Evolutionary conservation across 2,329 filamentous ascomycete species (phyloP).

Genomic region (Pestalotiopsis sp.): DNA sequence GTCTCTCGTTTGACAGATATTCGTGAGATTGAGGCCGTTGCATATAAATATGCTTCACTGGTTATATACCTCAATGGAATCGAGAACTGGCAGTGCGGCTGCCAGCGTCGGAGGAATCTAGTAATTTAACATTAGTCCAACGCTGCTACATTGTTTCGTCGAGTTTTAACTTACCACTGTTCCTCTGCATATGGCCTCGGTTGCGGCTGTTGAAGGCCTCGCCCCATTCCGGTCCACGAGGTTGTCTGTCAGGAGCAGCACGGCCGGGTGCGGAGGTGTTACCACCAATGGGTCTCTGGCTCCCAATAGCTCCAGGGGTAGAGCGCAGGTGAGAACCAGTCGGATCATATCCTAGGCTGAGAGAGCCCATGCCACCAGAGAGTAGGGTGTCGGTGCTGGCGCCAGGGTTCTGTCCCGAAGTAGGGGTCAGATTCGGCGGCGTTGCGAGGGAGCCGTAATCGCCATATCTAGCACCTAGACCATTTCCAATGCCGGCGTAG

Average conservation of each 20-base stretch:
- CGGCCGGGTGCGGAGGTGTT: conserved; percentile 39
- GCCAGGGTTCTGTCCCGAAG: conserved; percentile 34
- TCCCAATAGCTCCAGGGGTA: conserved; percentile 65
- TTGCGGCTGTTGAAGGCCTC: conserved; percentile 54
- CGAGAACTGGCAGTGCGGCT: conserved; percentile 33
- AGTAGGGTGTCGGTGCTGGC: conserved; percentile 35
- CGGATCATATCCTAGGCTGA: conserved; percentile 57
- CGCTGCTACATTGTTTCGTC: background rate
- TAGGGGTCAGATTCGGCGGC: conserved; percentile 37
- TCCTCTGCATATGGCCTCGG: conserved; percentile 63
- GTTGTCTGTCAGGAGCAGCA: conserved; percentile 62
- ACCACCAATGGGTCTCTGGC: conserved; percentile 61
- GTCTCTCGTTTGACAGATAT: conserved; percentile 34
- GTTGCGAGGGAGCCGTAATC: conserved; percentile 35
- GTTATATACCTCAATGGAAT: conserved; percentile 29
- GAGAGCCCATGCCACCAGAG: conserved; percentile 39
- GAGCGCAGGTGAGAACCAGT: conserved; percentile 38
- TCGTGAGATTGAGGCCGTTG: conserved; percentile 25
- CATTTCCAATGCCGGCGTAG: conserved; percentile 60
- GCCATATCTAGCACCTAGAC: conserved; percentile 39
- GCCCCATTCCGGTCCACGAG: conserved; percentile 67
- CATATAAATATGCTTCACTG: conserved; percentile 17
- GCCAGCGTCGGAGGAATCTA: conserved; percentile 37
- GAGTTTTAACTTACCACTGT: conserved; percentile 54
- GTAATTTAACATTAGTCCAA: conserved; percentile 17